Conservation (phyloP, 2,329 filamentous ascomycete genomes). For the Thielaviopsis musarum region DNA sequence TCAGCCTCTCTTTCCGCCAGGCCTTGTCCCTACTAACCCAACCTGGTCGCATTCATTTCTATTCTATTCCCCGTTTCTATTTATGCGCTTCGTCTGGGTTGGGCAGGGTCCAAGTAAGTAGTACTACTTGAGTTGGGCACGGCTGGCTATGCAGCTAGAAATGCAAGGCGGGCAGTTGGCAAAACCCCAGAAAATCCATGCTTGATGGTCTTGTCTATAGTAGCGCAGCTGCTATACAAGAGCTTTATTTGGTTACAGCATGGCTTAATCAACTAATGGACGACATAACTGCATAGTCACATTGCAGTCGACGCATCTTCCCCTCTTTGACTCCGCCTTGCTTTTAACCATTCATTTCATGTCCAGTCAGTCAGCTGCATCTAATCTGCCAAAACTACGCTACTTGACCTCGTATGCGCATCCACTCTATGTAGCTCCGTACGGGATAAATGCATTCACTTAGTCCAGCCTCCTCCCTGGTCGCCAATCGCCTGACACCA, state of each 20-base stretch:
- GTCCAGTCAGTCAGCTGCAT: background rate
- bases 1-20: background rate
- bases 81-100: background rate
- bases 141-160: background rate
- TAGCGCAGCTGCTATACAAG: too few relatives aligned
- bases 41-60: background rate
- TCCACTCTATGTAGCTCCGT: background rate
- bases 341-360: background rate
- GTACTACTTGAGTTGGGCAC: background rate
- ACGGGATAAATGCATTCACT: background rate
- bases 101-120: background rate
- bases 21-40: background rate
- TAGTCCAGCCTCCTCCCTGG: background rate
- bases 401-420: background rate
- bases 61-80: too few relatives aligned
- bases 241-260: too few relatives aligned
- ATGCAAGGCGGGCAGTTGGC: too few relatives aligned
- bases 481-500: background rate
- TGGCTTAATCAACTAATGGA: too few relatives aligned
- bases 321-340: background rate
- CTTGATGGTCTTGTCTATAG: too few relatives aligned
- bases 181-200: too few relatives aligned
- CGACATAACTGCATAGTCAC: too few relatives aligned
- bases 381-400: background rate
- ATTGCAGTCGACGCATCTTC: background rate